These are phyloP conservation scores for Myxozyma udenii DNA, from an alignment of 805 yeast genomes.

Conservation along the genomic window DNA sequence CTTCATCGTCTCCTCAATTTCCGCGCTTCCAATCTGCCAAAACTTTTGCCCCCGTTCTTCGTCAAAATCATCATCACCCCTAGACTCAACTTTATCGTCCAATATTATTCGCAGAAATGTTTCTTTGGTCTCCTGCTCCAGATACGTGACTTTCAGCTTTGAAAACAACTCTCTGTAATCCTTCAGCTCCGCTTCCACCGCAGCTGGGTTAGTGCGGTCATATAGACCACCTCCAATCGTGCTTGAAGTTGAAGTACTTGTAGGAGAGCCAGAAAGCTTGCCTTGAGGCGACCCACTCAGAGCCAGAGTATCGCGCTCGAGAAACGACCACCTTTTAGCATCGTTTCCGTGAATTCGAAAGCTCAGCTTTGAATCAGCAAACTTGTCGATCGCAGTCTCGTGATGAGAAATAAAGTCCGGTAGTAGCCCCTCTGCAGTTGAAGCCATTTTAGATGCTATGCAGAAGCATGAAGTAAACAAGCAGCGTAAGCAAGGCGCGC, in stretches of 20 bases:
- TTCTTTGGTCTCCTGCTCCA: slow-evolving; percentile 71
- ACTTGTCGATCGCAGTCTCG: too few relatives aligned
- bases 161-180: slow-evolving; percentile 44
- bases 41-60: slow-evolving; percentile 36
- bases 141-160: slow-evolving; percentile 59
- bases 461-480: too few relatives aligned
- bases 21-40: slow-evolving; percentile 16
- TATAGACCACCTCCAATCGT: background rate
- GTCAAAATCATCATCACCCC: slow-evolving; percentile 39
- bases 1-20: slow-evolving; percentile 10
- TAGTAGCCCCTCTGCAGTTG: too few relatives aligned
- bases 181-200: slow-evolving; percentile 32
- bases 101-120: slow-evolving; percentile 56
- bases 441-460: too few relatives aligned
- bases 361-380: too few relatives aligned
- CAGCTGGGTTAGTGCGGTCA: slow-evolving; percentile 33
- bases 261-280: background rate
- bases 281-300: background rate
- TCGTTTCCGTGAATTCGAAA: too few relatives aligned
- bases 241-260: background rate
- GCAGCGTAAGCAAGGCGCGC: too few relatives aligned
- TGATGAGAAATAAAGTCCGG: too few relatives aligned
- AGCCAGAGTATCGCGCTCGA: background rate
- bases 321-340: too few relatives aligned
- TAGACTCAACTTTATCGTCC: slow-evolving; percentile 29